These are phyloP conservation scores for Entoloma clypeatum DNA, from an alignment of 1,284 basidiomycete species.

Conservation along the genomic window DNA sequence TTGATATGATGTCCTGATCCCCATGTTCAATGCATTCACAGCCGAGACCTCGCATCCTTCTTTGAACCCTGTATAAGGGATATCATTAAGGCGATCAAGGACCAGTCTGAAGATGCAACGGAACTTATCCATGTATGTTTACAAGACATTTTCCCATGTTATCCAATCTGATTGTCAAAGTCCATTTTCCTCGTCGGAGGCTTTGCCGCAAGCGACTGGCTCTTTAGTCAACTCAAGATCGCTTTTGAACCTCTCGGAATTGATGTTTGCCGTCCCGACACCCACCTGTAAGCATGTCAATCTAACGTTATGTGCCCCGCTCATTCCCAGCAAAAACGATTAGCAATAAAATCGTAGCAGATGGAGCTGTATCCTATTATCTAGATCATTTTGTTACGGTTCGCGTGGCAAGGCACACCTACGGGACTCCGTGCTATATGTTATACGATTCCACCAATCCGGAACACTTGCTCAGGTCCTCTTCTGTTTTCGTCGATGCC, in stretches of 20 bases:
- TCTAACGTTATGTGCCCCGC: background rate
- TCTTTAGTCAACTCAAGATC: conserved; percentile 24
- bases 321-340: background rate
- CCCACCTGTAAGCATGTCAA: conserved; percentile 22
- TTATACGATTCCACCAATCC: conserved; percentile 27
- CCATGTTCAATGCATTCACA: background rate
- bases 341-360: conserved; percentile 56
- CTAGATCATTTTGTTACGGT: conserved; percentile 46
- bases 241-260: conserved; percentile 20
- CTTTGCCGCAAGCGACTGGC: conserved; percentile 44
- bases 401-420: conserved; percentile 40
- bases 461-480: conserved; percentile 29
- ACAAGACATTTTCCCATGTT: background rate
- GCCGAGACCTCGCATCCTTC: conserved; percentile 25
- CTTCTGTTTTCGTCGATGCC: conserved; percentile 1
- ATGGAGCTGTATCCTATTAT: conserved; percentile 51
- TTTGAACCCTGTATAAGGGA: conserved; percentile 31
- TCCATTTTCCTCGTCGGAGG: conserved; percentile 45
- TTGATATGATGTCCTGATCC: background rate
- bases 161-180: conserved; percentile 22
- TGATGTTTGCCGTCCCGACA: conserved; percentile 25
- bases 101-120: conserved; percentile 13
- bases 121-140: conserved; percentile 20
- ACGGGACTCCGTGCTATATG: conserved; percentile 34
- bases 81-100: conserved; percentile 27